A percentile compares a stretch with the other conserved stretches of the same genome.
phyloP scores from a whole-genome alignment of 257 asterid species.

The Solanum tarijense region DNA sequence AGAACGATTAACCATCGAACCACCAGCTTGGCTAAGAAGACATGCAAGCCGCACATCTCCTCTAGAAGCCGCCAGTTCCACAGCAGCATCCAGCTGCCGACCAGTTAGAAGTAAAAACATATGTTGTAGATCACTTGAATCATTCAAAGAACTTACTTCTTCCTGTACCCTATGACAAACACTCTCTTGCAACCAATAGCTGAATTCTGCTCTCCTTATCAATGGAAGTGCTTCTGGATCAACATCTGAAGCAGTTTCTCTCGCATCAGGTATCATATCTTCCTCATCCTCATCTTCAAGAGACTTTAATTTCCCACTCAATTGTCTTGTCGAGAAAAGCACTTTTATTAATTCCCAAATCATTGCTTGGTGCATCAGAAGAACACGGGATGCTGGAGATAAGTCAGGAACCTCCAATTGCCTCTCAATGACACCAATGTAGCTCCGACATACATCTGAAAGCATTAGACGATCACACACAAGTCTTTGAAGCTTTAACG shows the following conservation, averaged over 20 bases:
- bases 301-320: constrained; percentile 29
- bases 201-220: constrained; percentile 75
- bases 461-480: constrained; percentile 53
- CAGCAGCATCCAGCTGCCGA: constrained; percentile 84
- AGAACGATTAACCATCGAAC: constrained; percentile 52
- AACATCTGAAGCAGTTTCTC: constrained; percentile 43
- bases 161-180: constrained; percentile 85
- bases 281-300: constrained; percentile 60
- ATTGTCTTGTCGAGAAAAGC: constrained; percentile 63
- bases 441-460: constrained; percentile 74
- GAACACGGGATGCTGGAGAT: constrained; percentile 49
- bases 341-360: constrained; percentile 91
- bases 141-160: constrained; percentile 65
- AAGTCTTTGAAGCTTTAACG: constrained; percentile 63
- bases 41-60: constrained; percentile 96
- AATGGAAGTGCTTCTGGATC: constrained; percentile 79
- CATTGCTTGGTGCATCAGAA: constrained; percentile 84
- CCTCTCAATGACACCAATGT: constrained; percentile 68
- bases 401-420: constrained; percentile 67
- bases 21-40: constrained; percentile 92
- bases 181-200: constrained; percentile 94
- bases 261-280: constrained; percentile 62
- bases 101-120: constrained; percentile 87
- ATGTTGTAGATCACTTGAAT: constrained; percentile 59
- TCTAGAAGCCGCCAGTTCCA: constrained; percentile 86